Percentiles rank a stretch among this genome's conserved stretches.
Conservation (phyloP, 176 grass and related monocot genomes). For the Aegilops speltoides region DNA sequence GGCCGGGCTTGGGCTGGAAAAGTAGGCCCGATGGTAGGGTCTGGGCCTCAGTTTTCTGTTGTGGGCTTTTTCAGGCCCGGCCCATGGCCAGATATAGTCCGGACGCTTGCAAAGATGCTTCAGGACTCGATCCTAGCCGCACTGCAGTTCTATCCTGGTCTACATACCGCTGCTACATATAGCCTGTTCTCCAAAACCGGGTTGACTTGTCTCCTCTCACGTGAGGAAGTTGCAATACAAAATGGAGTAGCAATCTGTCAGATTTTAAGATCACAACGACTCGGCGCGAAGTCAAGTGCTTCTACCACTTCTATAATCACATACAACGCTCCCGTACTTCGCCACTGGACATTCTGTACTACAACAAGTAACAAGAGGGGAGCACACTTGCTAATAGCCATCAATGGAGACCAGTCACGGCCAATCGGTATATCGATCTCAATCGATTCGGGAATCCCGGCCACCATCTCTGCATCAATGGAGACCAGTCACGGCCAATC, state of each 20-base stretch:
- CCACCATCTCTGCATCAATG: background rate
- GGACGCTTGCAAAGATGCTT: too few relatives aligned
- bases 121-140: too few relatives aligned
- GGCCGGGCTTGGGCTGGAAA: too few relatives aligned
- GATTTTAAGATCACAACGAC: background rate
- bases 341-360: background rate
- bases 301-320: background rate
- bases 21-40: too few relatives aligned
- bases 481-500: background rate
- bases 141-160: too few relatives aligned
- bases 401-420: background rate
- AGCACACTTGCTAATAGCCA: background rate
- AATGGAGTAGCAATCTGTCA: background rate
- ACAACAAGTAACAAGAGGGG: background rate
- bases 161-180: background rate
- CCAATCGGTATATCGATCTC: background rate
- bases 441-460: too few relatives aligned
- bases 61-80: too few relatives aligned
- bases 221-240: background rate
- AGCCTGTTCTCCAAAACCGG: background rate
- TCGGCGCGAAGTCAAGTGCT: background rate
- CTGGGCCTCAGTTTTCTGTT: too few relatives aligned
- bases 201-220: background rate
- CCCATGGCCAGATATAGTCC: too few relatives aligned
- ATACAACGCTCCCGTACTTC: background rate